Conservation (phyloP, 208 protist species). For the Leishmania braziliensis region DNA sequence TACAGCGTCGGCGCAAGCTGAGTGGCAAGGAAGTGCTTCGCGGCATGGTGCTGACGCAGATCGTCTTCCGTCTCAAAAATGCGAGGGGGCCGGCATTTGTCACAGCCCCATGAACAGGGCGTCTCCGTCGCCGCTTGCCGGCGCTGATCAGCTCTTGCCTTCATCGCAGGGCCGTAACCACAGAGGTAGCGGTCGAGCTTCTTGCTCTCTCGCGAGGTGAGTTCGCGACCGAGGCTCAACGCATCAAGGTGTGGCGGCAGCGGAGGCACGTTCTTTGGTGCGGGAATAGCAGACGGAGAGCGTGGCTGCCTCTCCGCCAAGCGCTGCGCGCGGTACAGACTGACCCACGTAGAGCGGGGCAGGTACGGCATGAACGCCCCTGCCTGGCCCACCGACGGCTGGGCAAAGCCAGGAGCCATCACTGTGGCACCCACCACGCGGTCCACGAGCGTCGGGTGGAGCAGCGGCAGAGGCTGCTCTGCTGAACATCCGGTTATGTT, state of each 20-base stretch:
- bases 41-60: conserved; percentile 26
- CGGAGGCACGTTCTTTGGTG: neutral
- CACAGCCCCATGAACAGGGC: conserved; percentile 13
- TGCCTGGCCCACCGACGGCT: neutral
- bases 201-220: conserved; percentile 39
- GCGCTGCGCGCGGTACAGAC: conserved; percentile 27
- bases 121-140: neutral
- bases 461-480: conserved; percentile 27
- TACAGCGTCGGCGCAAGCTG: conserved; percentile 31
- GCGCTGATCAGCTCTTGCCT: conserved; percentile 2
- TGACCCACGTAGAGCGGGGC: conserved; percentile 15
- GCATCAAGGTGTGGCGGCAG: conserved; percentile 46
- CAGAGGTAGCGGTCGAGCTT: conserved; percentile 45
- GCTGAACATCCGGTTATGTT: neutral
- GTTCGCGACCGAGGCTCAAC: conserved; percentile 32
- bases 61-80: conserved; percentile 31
- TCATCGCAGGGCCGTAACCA: conserved; percentile 31
- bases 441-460: conserved; percentile 29
- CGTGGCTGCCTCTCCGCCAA: neutral
- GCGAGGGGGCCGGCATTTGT: conserved; percentile 21
- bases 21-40: conserved; percentile 28
- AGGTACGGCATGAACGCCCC: conserved; percentile 27
- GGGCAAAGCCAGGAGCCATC: neutral
- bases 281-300: neutral
- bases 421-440: neutral